Evolutionary conservation across 139 green algal genomes (phyloP).

Genomic region (Tetraselmis striata): DNA sequence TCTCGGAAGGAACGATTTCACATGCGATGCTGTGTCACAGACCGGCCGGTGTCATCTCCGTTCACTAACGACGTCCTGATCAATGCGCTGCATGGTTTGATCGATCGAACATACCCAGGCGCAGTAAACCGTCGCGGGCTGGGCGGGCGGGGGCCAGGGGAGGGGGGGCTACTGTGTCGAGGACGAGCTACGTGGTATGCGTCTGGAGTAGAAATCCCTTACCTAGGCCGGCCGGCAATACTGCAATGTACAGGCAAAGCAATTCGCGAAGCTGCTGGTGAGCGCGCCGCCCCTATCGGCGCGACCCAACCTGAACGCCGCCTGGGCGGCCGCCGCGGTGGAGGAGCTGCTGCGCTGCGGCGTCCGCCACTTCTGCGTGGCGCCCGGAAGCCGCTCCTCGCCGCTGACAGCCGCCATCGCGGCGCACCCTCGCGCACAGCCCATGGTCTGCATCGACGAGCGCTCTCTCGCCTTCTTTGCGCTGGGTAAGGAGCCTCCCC

Average conservation of each 20-base stretch:
- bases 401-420: slow-evolving; percentile 80
- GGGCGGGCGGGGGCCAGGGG: too few species aligned
- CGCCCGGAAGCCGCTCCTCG: slow-evolving; percentile 87
- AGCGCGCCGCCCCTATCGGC: slow-evolving; percentile 24
- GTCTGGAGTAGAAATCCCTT: too few species aligned
- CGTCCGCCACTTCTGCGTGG: slow-evolving; percentile 82
- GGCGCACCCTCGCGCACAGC: slow-evolving; percentile 61
- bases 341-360: slow-evolving; percentile 85
- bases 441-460: slow-evolving; percentile 90
- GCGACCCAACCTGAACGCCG: slow-evolving; percentile 64
- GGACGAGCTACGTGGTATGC: too few species aligned
- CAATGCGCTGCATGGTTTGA: too few species aligned
- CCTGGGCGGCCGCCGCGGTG: slow-evolving; percentile 65
- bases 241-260: slow-evolving; percentile 25
- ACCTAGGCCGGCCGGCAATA: too few species aligned
- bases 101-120: too few species aligned
- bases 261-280: slow-evolving; percentile 55
- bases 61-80: too few species aligned
- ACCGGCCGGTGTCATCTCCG: too few species aligned
- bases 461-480: slow-evolving; percentile 94
- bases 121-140: too few species aligned
- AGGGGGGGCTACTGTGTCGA: too few species aligned
- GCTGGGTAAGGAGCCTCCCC: slow-evolving; percentile 76
- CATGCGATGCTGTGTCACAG: too few species aligned
- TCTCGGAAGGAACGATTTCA: too few species aligned